Percentiles rank a stretch among this genome's conserved stretches.
These are phyloP conservation scores for Phalaenopsis aphrodite DNA, from an alignment of 106 monocot species.

Conservation along the genomic window DNA sequence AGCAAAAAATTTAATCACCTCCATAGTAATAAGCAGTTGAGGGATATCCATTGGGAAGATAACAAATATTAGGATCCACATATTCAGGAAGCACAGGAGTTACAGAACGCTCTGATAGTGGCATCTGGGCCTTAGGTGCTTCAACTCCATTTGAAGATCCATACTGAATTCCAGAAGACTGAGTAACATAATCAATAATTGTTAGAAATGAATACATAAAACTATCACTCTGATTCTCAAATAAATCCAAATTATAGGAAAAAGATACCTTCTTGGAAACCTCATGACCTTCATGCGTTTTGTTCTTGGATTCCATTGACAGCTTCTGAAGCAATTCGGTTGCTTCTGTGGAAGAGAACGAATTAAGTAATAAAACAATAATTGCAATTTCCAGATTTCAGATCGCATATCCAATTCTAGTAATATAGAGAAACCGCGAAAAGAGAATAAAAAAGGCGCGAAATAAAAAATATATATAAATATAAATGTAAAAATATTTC, in stretches of 20 bases:
- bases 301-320: constrained; percentile 43
- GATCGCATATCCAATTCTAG: neutral
- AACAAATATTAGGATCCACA: constrained; percentile 10
- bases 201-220: neutral
- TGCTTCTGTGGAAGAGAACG: constrained; percentile 28
- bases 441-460: neutral
- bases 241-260: neutral
- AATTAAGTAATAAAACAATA: constrained; percentile 6
- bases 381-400: neutral
- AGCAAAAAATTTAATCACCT: constrained; percentile 20
- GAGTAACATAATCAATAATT: neutral
- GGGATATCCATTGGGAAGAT: constrained; percentile 34
- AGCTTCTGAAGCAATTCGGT: constrained; percentile 49
- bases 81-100: constrained; percentile 15
- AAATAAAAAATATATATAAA: neutral
- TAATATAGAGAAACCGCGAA: neutral
- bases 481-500: neutral
- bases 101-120: constrained; percentile 1
- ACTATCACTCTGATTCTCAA: neutral
- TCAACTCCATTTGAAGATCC: constrained; percentile 17
- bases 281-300: constrained; percentile 37
- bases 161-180: constrained; percentile 25
- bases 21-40: constrained; percentile 41
- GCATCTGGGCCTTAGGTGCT: constrained; percentile 12
- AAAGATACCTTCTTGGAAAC: constrained; percentile 39